Base-by-base conservation (phyloP, 1,284 basidiomycete species). In the Ganoderma leucocontextum region DNA sequence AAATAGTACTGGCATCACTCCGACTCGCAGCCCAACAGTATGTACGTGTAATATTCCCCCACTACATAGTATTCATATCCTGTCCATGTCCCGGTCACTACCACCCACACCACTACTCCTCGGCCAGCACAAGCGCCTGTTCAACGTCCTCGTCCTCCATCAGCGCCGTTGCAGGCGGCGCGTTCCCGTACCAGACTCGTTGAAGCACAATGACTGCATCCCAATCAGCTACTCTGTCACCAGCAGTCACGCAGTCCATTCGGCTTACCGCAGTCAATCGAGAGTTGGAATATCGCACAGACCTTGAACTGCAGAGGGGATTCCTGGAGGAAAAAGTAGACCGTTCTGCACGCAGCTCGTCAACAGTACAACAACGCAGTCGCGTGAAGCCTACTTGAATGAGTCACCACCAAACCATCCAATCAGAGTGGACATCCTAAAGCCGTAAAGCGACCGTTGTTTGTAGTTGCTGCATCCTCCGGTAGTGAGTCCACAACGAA, bases 361-460 rank as follows among this genome's bases (percentile, higher is more conserved):
- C 38, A 65, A 17, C 10, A 64, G 38, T 2, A 2, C 10, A 41
- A 25, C 61, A 42, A 42, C 65, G 60, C 29, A 71, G 69, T 60
- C 57, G 74, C 67, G 60, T 35, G 62, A 41, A 8, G 53, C 86
- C 74, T 73, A 94, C 94, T 95, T 95, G 87, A 91, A 95, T 9
- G 88, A 79, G 80, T 95, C 94, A 71, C 93, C 93, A 65, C 91
- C 92, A 58, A 89, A 82, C 94, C 94, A 95, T 29, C 94, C 94
- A 42, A 94, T 77, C 57, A 96, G 79, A 0, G 95, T 96, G 3
- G 92, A 93, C 77, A 89, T 84, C 47, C 94, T 87, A 80, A 96
- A 96, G 13, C 95, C 95, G 77, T 94, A 94, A 49, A 95, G 79
- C 1, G 93, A 94, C 60, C 88, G 88, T 73, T 90, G 91, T 65